A percentile compares a stretch with the other conserved stretches of the same genome.
Conservation (phyloP, 176 grass and related monocot species). For the Eragrostis nindensis region DNA sequence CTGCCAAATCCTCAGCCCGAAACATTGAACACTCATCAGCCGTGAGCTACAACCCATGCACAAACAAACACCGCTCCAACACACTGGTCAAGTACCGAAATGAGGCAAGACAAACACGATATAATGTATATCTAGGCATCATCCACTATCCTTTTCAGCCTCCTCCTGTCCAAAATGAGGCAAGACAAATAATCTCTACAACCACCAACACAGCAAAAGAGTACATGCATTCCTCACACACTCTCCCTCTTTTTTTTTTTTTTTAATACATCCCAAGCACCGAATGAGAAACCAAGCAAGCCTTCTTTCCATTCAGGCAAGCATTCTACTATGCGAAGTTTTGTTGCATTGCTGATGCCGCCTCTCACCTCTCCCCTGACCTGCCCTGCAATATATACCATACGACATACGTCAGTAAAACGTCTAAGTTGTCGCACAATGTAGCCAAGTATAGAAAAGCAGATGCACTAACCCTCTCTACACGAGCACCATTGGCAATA, state of each 20-base stretch:
- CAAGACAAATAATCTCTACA: not conserved
- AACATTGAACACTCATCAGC: too few relatives aligned
- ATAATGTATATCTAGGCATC: not conserved
- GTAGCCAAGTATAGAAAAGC: not conserved
- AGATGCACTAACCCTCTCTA: not conserved
- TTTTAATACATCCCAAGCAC: not conserved
- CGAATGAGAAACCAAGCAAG: not conserved
- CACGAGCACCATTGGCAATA: not conserved
- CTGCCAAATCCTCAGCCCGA: too few relatives aligned
- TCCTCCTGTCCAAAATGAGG: not conserved
- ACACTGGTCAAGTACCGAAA: not conserved
- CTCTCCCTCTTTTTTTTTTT: not conserved
- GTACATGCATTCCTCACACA: not conserved
- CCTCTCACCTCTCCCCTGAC: not conserved
- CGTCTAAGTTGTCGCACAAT: not conserved
- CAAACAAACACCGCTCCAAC: not conserved
- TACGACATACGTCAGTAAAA: not conserved
- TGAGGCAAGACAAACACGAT: not conserved
- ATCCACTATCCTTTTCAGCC: not conserved
- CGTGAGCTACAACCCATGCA: not conserved
- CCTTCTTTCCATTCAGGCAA: not conserved
- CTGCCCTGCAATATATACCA: not conserved
- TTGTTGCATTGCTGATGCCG: not conserved
- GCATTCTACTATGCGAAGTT: not conserved
- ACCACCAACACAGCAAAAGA: not conserved